These are phyloP conservation scores for Sambucus nigra DNA, from an alignment of 129 eudicot species.

Conservation along the genomic window DNA sequence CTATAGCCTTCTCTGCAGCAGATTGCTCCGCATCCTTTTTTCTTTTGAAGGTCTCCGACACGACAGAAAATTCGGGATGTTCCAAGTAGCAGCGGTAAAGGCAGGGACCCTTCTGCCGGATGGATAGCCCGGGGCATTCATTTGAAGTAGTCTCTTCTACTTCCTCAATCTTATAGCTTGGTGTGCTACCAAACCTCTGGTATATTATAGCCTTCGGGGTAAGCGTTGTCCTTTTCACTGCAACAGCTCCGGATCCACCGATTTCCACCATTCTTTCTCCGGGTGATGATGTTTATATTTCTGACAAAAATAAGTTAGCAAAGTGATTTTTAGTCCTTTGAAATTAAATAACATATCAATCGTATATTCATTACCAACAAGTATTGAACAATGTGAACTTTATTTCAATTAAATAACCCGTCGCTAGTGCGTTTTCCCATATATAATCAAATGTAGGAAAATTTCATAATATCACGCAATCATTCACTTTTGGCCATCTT, in stretches of 20 bases:
- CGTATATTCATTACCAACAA: not conserved
- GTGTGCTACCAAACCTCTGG: conserved; percentile 62
- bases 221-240: conserved; percentile 38
- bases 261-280: conserved; percentile 28
- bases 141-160: conserved; percentile 36
- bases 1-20: conserved; percentile 81
- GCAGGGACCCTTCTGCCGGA: conserved; percentile 67
- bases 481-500: no score
- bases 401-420: not conserved
- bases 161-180: conserved; percentile 56
- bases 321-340: no score
- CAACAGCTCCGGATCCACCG: conserved; percentile 17
- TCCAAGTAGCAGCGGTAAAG: conserved; percentile 64
- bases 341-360: conserved; percentile 1
- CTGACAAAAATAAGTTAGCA: no score
- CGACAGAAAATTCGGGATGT: conserved; percentile 66
- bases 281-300: no score
- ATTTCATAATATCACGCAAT: not conserved
- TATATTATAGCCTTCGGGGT: conserved; percentile 79
- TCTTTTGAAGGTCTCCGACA: conserved; percentile 46
- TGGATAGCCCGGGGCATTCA: conserved; percentile 67
- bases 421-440: no score
- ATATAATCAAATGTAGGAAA: not conserved
- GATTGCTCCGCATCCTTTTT: conserved; percentile 93
- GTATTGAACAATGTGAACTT: not conserved